Conservation (phyloP, 352 stramenopile genomes). For the Phytopythium sindhum region DNA sequence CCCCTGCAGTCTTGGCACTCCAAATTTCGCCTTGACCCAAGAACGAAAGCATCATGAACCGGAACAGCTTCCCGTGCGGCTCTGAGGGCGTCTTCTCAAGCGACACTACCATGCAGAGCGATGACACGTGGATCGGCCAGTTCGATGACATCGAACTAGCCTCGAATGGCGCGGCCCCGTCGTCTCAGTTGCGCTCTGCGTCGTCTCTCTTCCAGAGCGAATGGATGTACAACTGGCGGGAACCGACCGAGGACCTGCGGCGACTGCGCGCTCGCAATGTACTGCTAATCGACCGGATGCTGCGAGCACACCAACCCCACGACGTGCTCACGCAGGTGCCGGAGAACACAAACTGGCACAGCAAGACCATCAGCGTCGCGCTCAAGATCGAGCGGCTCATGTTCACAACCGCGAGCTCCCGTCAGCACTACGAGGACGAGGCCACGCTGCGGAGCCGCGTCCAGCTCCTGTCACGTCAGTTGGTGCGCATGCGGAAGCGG, state of each 20-base stretch:
- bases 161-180: not conserved
- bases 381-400: conserved; percentile 68
- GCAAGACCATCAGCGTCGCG: conserved; percentile 51
- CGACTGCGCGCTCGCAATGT: conserved; percentile 42
- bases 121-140: conserved; percentile 5
- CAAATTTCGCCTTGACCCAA: not conserved
- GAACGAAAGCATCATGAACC: conserved; percentile 1
- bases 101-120: not conserved
- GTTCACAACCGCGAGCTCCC: conserved; percentile 50
- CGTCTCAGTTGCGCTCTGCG: not conserved
- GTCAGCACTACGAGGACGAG: conserved; percentile 56
- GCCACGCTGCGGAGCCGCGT: conserved; percentile 44
- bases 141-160: not conserved
- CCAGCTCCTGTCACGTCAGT: conserved; percentile 47
- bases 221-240: conserved; percentile 19
- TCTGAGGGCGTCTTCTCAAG: not conserved
- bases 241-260: conserved; percentile 25
- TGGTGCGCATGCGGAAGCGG: conserved; percentile 55
- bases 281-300: conserved; percentile 52
- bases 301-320: conserved; percentile 49
- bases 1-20: not conserved
- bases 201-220: not conserved
- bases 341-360: conserved; percentile 59
- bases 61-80: not conserved
- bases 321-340: conserved; percentile 57